Percentiles rank a stretch among this genome's conserved stretches.
Conservation (phyloP, 73 alveolate genomes). For the Blepharisma japonicum region DNA sequence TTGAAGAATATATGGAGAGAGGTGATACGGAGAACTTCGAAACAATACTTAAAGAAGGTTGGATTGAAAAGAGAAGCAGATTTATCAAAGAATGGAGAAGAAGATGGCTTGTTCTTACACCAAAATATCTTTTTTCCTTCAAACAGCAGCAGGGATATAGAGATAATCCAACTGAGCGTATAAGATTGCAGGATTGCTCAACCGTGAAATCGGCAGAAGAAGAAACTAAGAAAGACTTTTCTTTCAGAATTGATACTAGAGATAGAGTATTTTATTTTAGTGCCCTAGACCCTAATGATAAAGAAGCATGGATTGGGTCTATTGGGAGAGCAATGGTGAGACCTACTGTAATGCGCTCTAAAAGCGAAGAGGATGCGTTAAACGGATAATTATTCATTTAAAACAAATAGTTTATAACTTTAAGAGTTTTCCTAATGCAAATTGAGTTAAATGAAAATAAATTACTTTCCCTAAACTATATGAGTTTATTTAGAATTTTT, state of each 20-base stretch:
- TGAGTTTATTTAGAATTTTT: too few relatives aligned
- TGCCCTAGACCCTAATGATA: slow-evolving; percentile 13
- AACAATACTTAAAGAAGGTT: slow-evolving; percentile 34
- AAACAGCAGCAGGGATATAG: slow-evolving; percentile 23
- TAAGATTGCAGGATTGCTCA: slow-evolving; percentile 29
- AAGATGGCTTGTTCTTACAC: slow-evolving; percentile 36
- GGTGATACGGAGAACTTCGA: slow-evolving; percentile 17
- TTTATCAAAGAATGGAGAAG: slow-evolving; percentile 34
- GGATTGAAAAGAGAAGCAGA: slow-evolving; percentile 32
- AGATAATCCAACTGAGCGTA: slow-evolving; percentile 31
- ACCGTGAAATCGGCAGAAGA: slow-evolving; percentile 42
- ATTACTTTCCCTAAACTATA: too few relatives aligned
- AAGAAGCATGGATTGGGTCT: slow-evolving; percentile 28
- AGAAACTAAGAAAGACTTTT: slow-evolving; percentile 24
- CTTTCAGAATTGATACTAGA: slow-evolving; percentile 30
- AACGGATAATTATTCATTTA: background rate
- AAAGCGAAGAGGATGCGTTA: slow-evolving; percentile 29
- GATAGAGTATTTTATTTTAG: slow-evolving; percentile 26
- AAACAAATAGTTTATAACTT: too few relatives aligned
- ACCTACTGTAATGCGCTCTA: slow-evolving; percentile 32
- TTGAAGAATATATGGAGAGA: background rate
- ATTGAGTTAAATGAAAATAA: too few relatives aligned
- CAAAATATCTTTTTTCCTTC: slow-evolving; percentile 28
- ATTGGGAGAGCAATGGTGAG: slow-evolving; percentile 31
- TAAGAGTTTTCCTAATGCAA: too few relatives aligned